These are phyloP conservation scores for Saccharomyces kudriavzevii DNA, from an alignment of 805 yeast species.

Conservation along the genomic window DNA sequence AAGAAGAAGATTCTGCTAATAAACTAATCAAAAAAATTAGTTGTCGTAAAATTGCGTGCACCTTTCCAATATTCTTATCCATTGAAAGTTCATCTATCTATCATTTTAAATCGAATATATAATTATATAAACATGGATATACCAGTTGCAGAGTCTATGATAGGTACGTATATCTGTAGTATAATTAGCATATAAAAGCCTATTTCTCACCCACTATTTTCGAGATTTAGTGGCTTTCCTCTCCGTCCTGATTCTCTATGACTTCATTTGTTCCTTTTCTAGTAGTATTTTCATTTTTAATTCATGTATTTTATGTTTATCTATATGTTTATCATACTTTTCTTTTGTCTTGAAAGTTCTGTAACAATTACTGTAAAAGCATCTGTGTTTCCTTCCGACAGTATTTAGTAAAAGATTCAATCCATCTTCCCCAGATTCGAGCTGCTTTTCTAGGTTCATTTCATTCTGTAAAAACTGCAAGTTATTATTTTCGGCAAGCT, in stretches of 20 bases:
- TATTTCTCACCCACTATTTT: background rate
- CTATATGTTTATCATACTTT: slow-evolving; percentile 26
- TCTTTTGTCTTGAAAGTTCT: slow-evolving; percentile 42
- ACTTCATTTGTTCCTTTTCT: slow-evolving; percentile 6
- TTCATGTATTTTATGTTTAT: slow-evolving; percentile 30
- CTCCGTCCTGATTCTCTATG: background rate
- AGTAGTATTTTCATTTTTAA: slow-evolving; percentile 23
- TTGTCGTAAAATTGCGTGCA: background rate
- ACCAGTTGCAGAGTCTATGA: background rate
- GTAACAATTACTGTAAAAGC: slow-evolving; percentile 45
- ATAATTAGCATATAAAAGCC: background rate
- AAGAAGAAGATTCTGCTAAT: background rate
- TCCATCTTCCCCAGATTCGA: slow-evolving; percentile 21
- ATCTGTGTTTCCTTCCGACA: slow-evolving; percentile 34
- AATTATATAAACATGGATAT: background rate
- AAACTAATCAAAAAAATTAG: background rate
- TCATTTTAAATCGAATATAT: background rate
- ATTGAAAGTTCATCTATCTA: background rate
- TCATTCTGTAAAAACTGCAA: slow-evolving; percentile 16
- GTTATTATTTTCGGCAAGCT: slow-evolving; percentile 5
- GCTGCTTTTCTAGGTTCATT: slow-evolving; percentile 20
- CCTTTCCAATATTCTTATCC: background rate
- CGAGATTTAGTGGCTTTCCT: background rate
- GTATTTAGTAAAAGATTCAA: slow-evolving; percentile 28
- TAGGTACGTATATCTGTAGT: background rate